These are phyloP conservation scores for Clarkia xantiana DNA, from an alignment of 345 rosid species.

Conservation along the genomic window DNA sequence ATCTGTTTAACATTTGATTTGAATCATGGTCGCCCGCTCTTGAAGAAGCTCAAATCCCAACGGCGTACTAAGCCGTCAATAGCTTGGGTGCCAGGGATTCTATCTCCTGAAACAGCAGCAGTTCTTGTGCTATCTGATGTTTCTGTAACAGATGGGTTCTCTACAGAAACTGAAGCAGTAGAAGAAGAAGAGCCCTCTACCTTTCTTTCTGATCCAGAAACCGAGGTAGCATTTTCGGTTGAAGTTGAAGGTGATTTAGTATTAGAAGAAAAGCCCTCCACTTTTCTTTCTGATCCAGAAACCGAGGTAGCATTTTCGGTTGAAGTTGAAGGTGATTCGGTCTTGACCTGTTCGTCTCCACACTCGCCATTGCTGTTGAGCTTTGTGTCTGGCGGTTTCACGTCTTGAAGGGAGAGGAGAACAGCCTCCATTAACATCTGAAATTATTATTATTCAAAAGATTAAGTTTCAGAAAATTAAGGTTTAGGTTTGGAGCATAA, in stretches of 20 bases:
- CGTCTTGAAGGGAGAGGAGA: constrained; percentile 28
- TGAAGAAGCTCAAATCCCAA: constrained; percentile 9
- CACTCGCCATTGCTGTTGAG: constrained; percentile 6
- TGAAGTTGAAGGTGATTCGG: constrained; percentile 1
- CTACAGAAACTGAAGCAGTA: neutral
- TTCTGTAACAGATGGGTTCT: too few relatives aligned
- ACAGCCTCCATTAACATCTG: constrained; percentile 40
- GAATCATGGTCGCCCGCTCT: constrained; percentile 1
- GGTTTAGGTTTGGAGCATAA: too few relatives aligned
- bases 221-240: neutral
- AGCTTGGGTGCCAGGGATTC: constrained; percentile 3
- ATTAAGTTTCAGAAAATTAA: neutral
- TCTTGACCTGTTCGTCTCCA: constrained; percentile 2
- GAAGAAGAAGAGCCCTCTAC: neutral
- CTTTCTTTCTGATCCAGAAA: neutral
- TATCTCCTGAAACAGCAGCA: constrained; percentile 6
- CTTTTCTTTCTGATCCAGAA: neutral
- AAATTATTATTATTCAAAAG: constrained; percentile 1
- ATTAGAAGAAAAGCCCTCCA: neutral
- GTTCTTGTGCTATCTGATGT: neutral
- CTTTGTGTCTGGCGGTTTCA: constrained; percentile 8
- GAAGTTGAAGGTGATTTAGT: constrained; percentile 3
- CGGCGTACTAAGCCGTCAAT: constrained; percentile 11
- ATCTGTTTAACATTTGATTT: too few relatives aligned
- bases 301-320: neutral